Evolutionary conservation across 495 filamentous ascomycete species (phyloP).

Genomic region (Aspergillus sclerotioniger): DNA sequence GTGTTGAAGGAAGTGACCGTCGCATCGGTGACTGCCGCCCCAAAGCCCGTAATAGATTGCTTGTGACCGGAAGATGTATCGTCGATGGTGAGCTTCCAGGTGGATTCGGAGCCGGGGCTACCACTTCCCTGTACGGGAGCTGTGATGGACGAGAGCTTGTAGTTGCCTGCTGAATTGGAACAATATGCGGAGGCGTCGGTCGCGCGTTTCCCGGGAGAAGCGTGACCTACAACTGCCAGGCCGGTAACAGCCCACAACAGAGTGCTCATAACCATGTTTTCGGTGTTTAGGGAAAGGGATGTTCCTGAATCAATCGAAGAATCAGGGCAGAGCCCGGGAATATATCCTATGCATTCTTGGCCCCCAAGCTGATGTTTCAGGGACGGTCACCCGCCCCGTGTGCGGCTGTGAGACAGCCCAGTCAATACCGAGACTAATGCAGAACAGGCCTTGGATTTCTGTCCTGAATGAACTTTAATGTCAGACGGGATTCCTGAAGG

Average conservation of each 20-base stretch:
- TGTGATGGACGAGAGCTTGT: slow-evolving; percentile 39
- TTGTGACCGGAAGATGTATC: slow-evolving; percentile 48
- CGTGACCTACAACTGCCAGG: neutral
- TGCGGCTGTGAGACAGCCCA: neutral
- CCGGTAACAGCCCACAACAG: neutral
- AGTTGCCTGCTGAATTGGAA: slow-evolving; percentile 46
- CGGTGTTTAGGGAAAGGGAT: neutral
- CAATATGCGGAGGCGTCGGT: slow-evolving; percentile 34
- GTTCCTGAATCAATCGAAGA: neutral
- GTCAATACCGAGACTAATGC: neutral
- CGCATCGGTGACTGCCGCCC: slow-evolving; percentile 55
- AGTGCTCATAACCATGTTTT: neutral
- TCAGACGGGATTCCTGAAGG: neutral
- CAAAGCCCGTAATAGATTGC: slow-evolving; percentile 53
- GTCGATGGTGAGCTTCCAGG: slow-evolving; percentile 49
- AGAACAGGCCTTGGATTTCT: neutral
- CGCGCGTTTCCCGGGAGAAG: slow-evolving; percentile 17
- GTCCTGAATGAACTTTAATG: neutral
- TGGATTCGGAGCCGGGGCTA: slow-evolving; percentile 38
- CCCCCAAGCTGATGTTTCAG: neutral
- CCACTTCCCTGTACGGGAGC: slow-evolving; percentile 44
- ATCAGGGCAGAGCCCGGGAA: neutral
- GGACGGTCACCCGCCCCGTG: neutral
- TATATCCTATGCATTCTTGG: neutral
- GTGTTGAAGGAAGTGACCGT: slow-evolving; percentile 52